These are phyloP conservation scores for Tylopilus cervinicoccineus DNA, from an alignment of 768 basidiomycete genomes.

Conservation along the genomic window DNA sequence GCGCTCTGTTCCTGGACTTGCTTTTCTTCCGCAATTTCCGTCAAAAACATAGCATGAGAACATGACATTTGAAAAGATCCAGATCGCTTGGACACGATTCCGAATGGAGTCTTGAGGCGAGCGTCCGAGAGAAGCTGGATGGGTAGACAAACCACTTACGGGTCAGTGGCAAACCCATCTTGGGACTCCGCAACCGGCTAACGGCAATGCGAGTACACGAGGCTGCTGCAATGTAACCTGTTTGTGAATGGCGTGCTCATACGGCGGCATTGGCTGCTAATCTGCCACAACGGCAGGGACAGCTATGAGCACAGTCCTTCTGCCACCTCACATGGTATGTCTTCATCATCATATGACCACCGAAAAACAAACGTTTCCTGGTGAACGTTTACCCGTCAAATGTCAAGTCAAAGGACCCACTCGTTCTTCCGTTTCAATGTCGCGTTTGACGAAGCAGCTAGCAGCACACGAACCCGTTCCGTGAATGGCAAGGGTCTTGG, in stretches of 20 bases:
- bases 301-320: conserved; percentile 17
- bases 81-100: conserved; percentile 4
- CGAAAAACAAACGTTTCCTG: neutral
- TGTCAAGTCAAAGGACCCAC: neutral
- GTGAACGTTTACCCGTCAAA: neutral
- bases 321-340: conserved; percentile 5
- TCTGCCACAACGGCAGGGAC: conserved; percentile 4
- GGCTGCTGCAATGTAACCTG: conserved; percentile 20
- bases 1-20: conserved; percentile 7
- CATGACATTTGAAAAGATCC: conserved; percentile 2
- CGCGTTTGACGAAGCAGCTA: too few relatives aligned
- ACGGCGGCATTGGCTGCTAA: conserved; percentile 13
- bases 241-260: conserved; percentile 11
- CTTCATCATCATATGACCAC: conserved; percentile 5
- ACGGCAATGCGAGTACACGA: conserved; percentile 24
- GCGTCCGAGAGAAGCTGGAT: conserved; percentile 1
- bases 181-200: conserved; percentile 19
- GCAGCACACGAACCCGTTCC: neutral
- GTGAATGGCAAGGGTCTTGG: neutral
- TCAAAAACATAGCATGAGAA: conserved; percentile 10
- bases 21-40: conserved; percentile 4
- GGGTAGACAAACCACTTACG: neutral
- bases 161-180: neutral
- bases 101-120: neutral
- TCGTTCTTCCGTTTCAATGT: too few relatives aligned